Evolutionary conservation across 257 asterid genomes (phyloP).

Genomic region (Fraxinus excelsior): DNA sequence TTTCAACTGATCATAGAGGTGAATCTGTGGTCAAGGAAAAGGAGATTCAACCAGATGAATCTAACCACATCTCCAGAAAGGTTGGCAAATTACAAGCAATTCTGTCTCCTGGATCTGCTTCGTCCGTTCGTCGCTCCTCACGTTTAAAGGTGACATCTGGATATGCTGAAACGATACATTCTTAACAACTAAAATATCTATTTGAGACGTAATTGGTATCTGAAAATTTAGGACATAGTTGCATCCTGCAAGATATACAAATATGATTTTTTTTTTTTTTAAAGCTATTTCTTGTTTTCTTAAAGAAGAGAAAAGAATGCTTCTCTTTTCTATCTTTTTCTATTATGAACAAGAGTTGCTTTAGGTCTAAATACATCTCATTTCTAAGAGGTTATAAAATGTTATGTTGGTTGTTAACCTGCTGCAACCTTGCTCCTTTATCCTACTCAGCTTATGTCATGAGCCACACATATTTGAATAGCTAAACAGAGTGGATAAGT

Average conservation of each 20-base stretch:
- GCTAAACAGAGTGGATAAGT: neutral
- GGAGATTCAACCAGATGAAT: conserved; percentile 40
- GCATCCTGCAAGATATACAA: too few species aligned
- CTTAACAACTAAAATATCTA: neutral
- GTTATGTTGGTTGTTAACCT: neutral
- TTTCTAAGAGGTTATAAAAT: neutral
- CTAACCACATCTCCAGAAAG: conserved; percentile 45
- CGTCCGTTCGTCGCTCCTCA: conserved; percentile 64
- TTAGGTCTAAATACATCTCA: neutral
- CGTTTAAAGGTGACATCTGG: conserved; percentile 62
- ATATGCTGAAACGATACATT: neutral
- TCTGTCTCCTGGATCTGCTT: conserved; percentile 63
- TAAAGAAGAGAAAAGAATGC: too few species aligned
- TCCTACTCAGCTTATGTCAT: neutral
- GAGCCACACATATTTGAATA: neutral
- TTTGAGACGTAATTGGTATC: neutral
- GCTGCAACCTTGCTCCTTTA: neutral
- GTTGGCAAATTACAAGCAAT: conserved; percentile 38
- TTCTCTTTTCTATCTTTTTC: too few species aligned
- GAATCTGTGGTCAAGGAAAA: conserved; percentile 48
- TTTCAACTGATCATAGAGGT: conserved; percentile 56
- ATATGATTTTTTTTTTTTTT: too few species aligned
- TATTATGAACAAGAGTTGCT: too few species aligned
- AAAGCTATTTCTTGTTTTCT: too few species aligned
- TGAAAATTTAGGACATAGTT: neutral